Conservation (phyloP, 2,329 filamentous ascomycete genomes). For the Penicillium griseofulvum region DNA sequence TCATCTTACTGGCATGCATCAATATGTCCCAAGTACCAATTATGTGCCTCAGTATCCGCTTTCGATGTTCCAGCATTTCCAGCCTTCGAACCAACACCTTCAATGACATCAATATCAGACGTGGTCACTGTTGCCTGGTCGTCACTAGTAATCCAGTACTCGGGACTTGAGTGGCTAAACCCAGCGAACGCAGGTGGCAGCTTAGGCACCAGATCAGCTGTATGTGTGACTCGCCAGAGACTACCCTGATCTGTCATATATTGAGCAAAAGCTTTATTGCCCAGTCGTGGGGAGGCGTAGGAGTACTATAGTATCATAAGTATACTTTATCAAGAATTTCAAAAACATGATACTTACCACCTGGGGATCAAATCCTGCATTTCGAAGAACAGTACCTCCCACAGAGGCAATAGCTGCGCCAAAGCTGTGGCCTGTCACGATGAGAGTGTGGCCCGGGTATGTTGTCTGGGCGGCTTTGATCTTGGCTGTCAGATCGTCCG, state of each 20-base stretch:
- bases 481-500: slow-evolving; percentile 38
- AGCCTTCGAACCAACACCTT: slow-evolving; percentile 28
- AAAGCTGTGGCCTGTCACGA: slow-evolving; percentile 52
- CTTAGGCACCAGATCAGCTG: slow-evolving; percentile 38
- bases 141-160: slow-evolving; percentile 7
- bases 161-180: slow-evolving; percentile 32
- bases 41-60: slow-evolving; percentile 29
- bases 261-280: slow-evolving; percentile 37
- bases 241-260: slow-evolving; percentile 37
- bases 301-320: slow-evolving; percentile 33
- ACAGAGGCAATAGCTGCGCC: slow-evolving; percentile 53
- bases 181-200: slow-evolving; percentile 32
- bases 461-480: slow-evolving; percentile 30
- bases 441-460: slow-evolving; percentile 45
- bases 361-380: slow-evolving; percentile 40
- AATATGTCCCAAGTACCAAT: slow-evolving; percentile 35
- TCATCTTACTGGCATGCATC: slow-evolving; percentile 16
- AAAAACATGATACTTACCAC: slow-evolving; percentile 36
- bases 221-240: slow-evolving; percentile 40
- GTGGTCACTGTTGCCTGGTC: slow-evolving; percentile 23
- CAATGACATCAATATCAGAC: slow-evolving; percentile 34
- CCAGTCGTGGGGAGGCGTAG: slow-evolving; percentile 43
- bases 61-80: slow-evolving; percentile 34
- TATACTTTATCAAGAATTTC: no score
- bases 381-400: slow-evolving; percentile 47